Evolutionary conservation across 805 yeast species (phyloP).

Genomic region (Metschnikowia arizonensis): DNA sequence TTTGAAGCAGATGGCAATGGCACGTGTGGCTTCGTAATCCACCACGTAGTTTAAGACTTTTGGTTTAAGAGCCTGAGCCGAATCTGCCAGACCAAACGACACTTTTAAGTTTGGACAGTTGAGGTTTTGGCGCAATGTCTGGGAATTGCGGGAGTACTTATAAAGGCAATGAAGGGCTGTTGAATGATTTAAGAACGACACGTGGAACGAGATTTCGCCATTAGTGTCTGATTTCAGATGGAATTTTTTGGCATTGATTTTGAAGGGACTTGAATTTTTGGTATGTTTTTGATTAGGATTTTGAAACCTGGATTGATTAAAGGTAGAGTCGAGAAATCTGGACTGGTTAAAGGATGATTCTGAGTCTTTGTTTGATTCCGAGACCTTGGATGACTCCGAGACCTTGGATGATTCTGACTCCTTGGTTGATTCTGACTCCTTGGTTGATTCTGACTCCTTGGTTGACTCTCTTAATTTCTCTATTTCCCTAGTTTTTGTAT

Average conservation of each 20-base stretch:
- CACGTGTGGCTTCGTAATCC: slow-evolving; percentile 38
- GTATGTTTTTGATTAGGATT: no score
- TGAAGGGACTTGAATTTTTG: not conserved
- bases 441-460: no score
- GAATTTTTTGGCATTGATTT: not conserved
- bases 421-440: no score
- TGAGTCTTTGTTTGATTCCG: no score
- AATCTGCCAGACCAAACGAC: slow-evolving; percentile 9
- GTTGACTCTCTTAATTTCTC: no score
- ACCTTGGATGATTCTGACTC: no score
- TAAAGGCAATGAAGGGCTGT: slow-evolving; percentile 30
- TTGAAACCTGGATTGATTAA: no score
- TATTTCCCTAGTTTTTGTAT: no score
- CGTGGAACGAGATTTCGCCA: not conserved
- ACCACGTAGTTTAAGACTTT: slow-evolving; percentile 40
- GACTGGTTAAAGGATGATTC: no score
- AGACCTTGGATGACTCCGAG: no score
- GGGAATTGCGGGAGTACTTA: slow-evolving; percentile 27
- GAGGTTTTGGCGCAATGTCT: slow-evolving; percentile 18
- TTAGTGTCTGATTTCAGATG: not conserved
- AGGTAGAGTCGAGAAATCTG: no score
- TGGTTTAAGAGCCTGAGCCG: slow-evolving; percentile 23
- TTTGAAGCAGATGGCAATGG: slow-evolving; percentile 20
- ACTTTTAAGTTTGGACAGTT: not conserved
- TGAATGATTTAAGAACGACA: slow-evolving; percentile 30